Conservation (phyloP, 2,329 filamentous ascomycete genomes). For the Trichophyton equinum region DNA sequence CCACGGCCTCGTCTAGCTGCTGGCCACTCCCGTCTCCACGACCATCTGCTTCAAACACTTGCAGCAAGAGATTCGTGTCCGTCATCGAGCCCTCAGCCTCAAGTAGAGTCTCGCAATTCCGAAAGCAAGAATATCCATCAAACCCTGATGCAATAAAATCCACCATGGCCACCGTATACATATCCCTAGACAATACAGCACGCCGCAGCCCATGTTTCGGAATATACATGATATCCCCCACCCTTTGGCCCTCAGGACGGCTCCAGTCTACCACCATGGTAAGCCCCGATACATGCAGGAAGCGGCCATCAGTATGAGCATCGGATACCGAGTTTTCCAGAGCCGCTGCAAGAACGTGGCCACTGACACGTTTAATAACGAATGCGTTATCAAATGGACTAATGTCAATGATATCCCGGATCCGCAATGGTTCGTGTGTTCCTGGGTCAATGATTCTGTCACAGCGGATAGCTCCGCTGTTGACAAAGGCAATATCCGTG, state of each 20-base stretch:
- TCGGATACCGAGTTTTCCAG: neutral
- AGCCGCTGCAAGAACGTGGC: neutral
- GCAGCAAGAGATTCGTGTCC: neutral
- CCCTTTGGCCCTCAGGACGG: neutral
- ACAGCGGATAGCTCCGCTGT: neutral
- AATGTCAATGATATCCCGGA: neutral
- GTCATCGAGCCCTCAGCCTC: neutral
- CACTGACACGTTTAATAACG: neutral
- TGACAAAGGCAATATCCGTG: neutral
- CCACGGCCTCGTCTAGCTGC: neutral
- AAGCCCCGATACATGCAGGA: neutral
- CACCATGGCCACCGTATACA: neutral
- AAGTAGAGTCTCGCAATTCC: neutral
- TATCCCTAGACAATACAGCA: neutral
- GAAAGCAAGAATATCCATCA: neutral
- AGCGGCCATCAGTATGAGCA: neutral
- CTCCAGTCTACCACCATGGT: neutral
- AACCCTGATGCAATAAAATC: neutral
- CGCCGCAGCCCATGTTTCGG: neutral
- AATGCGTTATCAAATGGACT: neutral
- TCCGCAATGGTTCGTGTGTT: neutral
- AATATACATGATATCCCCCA: neutral
- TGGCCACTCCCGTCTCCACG: neutral
- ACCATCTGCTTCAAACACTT: neutral
- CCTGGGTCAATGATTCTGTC: neutral